Percentiles rank a stretch among this genome's conserved stretches.
These are phyloP conservation scores for Pleurozium schreberi DNA, from an alignment of 225 moss, liverwort and hornwort genomes.

Conservation along the genomic window DNA sequence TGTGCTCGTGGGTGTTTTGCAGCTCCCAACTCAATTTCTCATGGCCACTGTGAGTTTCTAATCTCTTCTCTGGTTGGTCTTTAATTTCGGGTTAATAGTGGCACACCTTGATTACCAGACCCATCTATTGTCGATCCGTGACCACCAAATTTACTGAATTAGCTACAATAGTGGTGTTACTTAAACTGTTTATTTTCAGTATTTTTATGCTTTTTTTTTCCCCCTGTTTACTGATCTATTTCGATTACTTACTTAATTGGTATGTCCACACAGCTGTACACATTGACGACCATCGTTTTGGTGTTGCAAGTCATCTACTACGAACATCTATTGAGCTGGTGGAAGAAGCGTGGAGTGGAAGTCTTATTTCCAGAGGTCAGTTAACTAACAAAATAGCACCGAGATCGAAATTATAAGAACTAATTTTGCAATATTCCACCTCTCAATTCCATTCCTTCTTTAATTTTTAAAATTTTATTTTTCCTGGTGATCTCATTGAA, in stretches of 20 bases:
- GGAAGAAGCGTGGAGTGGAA: background rate
- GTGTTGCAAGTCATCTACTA: slow-evolving; percentile 74
- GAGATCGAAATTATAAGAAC: background rate
- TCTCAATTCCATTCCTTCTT: background rate
- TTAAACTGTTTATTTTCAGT: too few species aligned
- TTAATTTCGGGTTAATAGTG: background rate
- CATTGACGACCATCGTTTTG: slow-evolving; percentile 68
- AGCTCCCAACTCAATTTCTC: slow-evolving; percentile 93
- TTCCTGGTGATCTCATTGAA: background rate
- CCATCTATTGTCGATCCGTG: background rate
- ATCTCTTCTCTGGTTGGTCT: background rate
- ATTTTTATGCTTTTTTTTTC: background rate
- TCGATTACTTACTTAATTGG: background rate
- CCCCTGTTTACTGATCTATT: background rate
- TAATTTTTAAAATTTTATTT: rapidly evolving
- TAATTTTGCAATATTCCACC: background rate
- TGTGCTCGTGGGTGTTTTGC: background rate
- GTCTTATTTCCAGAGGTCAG: slow-evolving; percentile 32
- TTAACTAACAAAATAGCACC: background rate
- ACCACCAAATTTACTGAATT: background rate
- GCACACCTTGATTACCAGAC: background rate
- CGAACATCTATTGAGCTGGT: slow-evolving; percentile 11
- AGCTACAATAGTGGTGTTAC: background rate
- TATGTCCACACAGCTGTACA: slow-evolving; percentile 46
- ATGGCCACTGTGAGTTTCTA: slow-evolving; percentile 58